phyloP scores from a whole-genome alignment of 2,329 filamentous ascomycete species.

The Metarhizium robertsii region DNA sequence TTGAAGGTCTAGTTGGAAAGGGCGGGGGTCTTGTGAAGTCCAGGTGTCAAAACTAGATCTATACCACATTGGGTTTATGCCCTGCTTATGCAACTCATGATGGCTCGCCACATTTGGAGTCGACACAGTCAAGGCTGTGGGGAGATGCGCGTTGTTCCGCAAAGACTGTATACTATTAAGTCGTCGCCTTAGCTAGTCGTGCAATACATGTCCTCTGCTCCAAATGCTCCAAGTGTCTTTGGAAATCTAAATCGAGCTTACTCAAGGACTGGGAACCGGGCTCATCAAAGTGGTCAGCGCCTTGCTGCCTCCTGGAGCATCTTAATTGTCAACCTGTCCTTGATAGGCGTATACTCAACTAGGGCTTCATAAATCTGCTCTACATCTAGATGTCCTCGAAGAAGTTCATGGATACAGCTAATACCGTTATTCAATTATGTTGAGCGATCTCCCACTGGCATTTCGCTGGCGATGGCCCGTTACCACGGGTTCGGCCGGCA shows the following conservation, averaged over 20 bases:
- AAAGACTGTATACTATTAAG: not conserved
- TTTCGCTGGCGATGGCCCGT: too few species aligned
- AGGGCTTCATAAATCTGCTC: conserved; percentile 2
- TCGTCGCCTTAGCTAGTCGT: too few species aligned
- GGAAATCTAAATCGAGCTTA: too few species aligned
- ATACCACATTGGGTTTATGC: not conserved
- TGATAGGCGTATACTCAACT: not conserved
- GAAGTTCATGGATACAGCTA: not conserved
- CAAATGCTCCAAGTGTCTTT: not conserved
- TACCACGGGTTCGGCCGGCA: too few species aligned
- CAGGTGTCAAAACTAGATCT: conserved; percentile 12
- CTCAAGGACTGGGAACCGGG: not conserved
- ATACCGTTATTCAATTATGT: not conserved
- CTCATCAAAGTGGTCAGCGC: not conserved
- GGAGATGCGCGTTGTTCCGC: not conserved
- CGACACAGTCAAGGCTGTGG: not conserved
- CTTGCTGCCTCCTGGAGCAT: not conserved
- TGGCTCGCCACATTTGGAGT: conserved; percentile 3
- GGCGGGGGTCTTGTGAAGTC: conserved; percentile 33
- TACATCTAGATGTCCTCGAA: conserved; percentile 1
- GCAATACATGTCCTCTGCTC: not conserved
- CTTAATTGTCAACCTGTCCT: not conserved
- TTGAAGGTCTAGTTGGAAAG: conserved; percentile 60
- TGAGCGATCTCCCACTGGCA: too few species aligned
- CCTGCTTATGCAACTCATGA: not conserved